Evolutionary conservation across 2,329 filamentous ascomycete genomes (phyloP), one percentile per base, ranked within the genome.

Genomic region (Ambrosiella xylebori): DNA sequence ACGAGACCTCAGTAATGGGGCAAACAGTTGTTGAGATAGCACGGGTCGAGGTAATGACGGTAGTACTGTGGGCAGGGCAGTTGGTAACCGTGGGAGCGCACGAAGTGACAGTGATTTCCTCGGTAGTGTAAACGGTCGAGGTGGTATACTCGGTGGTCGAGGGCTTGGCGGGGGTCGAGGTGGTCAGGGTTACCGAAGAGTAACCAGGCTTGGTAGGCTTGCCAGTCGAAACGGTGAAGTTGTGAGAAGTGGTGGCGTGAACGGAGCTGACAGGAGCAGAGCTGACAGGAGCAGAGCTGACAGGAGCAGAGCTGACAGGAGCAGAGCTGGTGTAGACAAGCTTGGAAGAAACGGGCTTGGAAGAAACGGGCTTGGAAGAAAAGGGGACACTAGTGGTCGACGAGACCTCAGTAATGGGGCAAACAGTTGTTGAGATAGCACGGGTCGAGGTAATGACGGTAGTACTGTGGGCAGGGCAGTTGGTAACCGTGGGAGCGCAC

Each of bases 81-180:
- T 71, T 65, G 40, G 64, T 65, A 3, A 72, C 66, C 9, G 65
- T 64, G n/a, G 77, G 70, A 54, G 71, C 73, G 67, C 78, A 81
- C 44, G 75, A 75, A 64, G 75, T 80, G 67, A 81, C 71, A 62
- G 78, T 82, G 35, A 61, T 76, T 71, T 62, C 65, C 13, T 63
- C 63, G 17, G 70, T 73, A 51, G 68, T 68, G 65, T 67, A 73
- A 56, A 73, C 65, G 17, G 69, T 71, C 57, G 69, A 56, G 19
- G 54, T 49, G 38, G 57, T 54, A 56, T n/a, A 54, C 1, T 47
- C 17, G 8, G 49, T 19, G 13, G 9, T 50, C 9, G n/a, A 53
- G 9, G 44, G 37, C 2, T 37, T 19, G 38, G 49, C 12, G 19
- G 19, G 37, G 13, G 37, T 39, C 35, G 40, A 35, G 41, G 50